phyloP scores from a whole-genome alignment of 2,329 filamentous ascomycete genomes.

The Nothophoma quercina region DNA sequence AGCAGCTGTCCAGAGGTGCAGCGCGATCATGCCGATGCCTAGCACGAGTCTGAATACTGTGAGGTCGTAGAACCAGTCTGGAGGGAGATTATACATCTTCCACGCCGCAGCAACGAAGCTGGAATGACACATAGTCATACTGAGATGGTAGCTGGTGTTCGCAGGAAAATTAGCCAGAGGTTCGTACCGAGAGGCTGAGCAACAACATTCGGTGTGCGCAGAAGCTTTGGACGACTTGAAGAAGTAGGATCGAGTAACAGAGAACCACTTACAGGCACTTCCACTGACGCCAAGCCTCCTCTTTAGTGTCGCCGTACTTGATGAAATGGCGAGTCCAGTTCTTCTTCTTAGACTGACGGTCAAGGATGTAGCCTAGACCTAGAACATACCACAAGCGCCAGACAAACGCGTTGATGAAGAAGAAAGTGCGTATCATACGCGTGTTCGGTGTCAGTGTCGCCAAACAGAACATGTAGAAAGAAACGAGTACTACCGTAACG shows the following conservation, averaged over 20 bases:
- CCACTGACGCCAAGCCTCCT: slow-evolving; percentile 97
- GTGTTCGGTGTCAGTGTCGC: slow-evolving; percentile 81
- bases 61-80: slow-evolving; percentile 86
- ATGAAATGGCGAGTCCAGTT: slow-evolving; percentile 97
- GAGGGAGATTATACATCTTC: slow-evolving; percentile 93
- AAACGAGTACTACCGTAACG: slow-evolving; percentile 77
- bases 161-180: not conserved
- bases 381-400: slow-evolving; percentile 94
- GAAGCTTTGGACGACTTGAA: no score
- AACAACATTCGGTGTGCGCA: no score
- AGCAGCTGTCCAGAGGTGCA: slow-evolving; percentile 91
- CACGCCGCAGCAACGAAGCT: slow-evolving; percentile 90
- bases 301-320: slow-evolving; percentile 89
- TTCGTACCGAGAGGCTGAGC: not conserved
- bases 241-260: no score
- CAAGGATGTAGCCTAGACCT: slow-evolving; percentile 84
- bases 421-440: slow-evolving; percentile 75
- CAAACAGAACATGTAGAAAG: slow-evolving; percentile 76
- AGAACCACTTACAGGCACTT: slow-evolving; percentile 69
- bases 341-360: slow-evolving; percentile 87
- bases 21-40: slow-evolving; percentile 77
- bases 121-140: slow-evolving; percentile 86
- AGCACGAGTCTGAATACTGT: slow-evolving; percentile 87
- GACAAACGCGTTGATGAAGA: slow-evolving; percentile 78
- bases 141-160: slow-evolving; percentile 73